Evolutionary conservation across 768 basidiomycete genomes (phyloP).

Genomic region (Clitopilus passeckerianus): DNA sequence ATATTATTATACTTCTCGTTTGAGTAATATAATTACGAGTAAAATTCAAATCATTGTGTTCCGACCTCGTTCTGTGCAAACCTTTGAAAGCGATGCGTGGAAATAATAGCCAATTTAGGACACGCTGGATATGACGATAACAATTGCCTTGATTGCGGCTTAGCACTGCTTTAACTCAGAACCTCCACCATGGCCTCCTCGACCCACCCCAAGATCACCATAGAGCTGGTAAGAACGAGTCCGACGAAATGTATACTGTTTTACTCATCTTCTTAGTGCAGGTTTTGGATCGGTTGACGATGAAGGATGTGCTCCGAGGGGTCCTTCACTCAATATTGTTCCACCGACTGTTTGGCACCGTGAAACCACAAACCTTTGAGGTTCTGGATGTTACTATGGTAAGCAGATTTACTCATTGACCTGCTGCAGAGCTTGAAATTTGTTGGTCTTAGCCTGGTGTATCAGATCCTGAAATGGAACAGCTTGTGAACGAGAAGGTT

Average conservation of each 20-base stretch:
- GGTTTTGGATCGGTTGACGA: constrained; percentile 68
- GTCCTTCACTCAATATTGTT: constrained; percentile 81
- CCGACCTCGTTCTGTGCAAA: too few species aligned
- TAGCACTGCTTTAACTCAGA: too few species aligned
- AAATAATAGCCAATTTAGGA: too few species aligned
- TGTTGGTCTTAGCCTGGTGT: constrained; percentile 59
- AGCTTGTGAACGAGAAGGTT: constrained; percentile 70
- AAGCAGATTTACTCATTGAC: constrained; percentile 10
- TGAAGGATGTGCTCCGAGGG: constrained; percentile 70
- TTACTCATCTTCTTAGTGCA: constrained; percentile 18
- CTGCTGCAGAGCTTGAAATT: neutral
- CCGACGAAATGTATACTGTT: neutral
- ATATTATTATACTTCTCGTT: too few species aligned
- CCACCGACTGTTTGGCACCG: constrained; percentile 76
- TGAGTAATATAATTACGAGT: too few species aligned
- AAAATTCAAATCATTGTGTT: too few species aligned
- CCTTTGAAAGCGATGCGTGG: too few species aligned
- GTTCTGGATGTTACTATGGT: constrained; percentile 86
- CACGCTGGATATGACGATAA: too few species aligned
- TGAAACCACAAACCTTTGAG: constrained; percentile 73
- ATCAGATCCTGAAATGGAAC: constrained; percentile 66
- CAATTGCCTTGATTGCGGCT: too few species aligned
- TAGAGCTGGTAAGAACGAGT: constrained; percentile 36
- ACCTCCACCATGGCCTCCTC: neutral
- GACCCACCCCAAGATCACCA: constrained; percentile 38